These are phyloP conservation scores for Hansenula lynferdii DNA, from an alignment of 1,139 yeast species.

Conservation along the genomic window DNA sequence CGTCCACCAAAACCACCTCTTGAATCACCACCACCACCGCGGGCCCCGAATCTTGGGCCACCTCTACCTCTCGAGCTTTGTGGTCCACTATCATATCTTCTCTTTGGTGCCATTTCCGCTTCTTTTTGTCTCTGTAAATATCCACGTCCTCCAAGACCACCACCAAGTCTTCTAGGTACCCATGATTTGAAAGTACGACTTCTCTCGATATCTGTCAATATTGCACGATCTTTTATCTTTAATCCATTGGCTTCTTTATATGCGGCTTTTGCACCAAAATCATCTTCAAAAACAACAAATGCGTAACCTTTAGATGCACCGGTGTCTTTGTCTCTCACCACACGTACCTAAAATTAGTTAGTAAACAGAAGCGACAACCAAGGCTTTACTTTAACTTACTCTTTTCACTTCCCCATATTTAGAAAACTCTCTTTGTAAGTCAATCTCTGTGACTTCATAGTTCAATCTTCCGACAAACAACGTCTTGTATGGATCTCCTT, in stretches of 20 bases:
- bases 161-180: slow-evolving; percentile 77
- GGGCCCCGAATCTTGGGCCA: slow-evolving; percentile 9
- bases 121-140: slow-evolving; percentile 26
- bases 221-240: slow-evolving; percentile 44
- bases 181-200: slow-evolving; percentile 73
- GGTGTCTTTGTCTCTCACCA: slow-evolving; percentile 52
- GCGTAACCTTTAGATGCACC: slow-evolving; percentile 78
- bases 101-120: slow-evolving; percentile 7
- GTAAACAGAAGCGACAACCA: slow-evolving; percentile 5
- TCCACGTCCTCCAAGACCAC: slow-evolving; percentile 67
- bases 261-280: slow-evolving; percentile 53
- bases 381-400: slow-evolving; percentile 5
- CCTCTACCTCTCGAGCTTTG: slow-evolving; percentile 7
- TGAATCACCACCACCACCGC: slow-evolving; percentile 14
- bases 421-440: slow-evolving; percentile 57
- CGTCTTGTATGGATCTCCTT: slow-evolving; percentile 75
- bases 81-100: slow-evolving; percentile 3
- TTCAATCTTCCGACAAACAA: slow-evolving; percentile 72
- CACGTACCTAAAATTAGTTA: slow-evolving; percentile 36
- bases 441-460: slow-evolving; percentile 63
- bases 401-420: slow-evolving; percentile 68
- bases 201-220: slow-evolving; percentile 79
- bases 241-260: slow-evolving; percentile 54
- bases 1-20: slow-evolving; percentile 10
- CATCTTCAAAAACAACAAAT: slow-evolving; percentile 67